phyloP scores from a whole-genome alignment of 2,329 filamentous ascomycete genomes.

The Alternaria panax region DNA sequence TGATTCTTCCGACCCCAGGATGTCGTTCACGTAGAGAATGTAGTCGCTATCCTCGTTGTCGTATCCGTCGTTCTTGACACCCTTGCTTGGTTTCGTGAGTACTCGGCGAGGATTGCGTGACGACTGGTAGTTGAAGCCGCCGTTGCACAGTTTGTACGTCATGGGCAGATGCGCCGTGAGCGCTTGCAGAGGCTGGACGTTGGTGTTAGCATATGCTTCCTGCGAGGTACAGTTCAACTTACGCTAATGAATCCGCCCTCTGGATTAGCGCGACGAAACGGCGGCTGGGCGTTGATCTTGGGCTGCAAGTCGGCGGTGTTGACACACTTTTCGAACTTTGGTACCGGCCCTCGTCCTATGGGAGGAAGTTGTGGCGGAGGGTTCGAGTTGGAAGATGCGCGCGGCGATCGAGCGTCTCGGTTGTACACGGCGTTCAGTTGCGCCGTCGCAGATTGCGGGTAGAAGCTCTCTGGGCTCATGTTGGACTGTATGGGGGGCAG shows the following conservation, averaged over 20 bases:
- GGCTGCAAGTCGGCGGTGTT: conserved; percentile 78
- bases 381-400: conserved; percentile 53
- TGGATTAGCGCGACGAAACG: conserved; percentile 91
- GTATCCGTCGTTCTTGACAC: conserved; percentile 96
- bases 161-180: conserved; percentile 91
- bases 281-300: conserved; percentile 84
- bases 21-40: conserved; percentile 98
- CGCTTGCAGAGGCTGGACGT: conserved; percentile 83
- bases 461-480: conserved; percentile 72
- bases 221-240: conserved; percentile 52
- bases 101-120: conserved; percentile 95
- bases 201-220: conserved; percentile 23
- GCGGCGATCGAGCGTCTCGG: conserved; percentile 60
- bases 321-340: conserved; percentile 83
- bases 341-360: conserved; percentile 71
- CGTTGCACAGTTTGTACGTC: conserved; percentile 98
- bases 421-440: conserved; percentile 73
- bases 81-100: conserved; percentile 97
- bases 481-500: conserved; percentile 79
- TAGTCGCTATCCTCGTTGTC: conserved; percentile 99
- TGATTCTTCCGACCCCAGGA: conserved; percentile 94
- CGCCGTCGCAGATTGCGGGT: conserved; percentile 73
- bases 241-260: conserved; percentile 98
- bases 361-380: conserved; percentile 57
- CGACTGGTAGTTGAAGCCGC: conserved; percentile 97